A percentile compares a stretch with the other conserved stretches of the same genome.
These are phyloP conservation scores for Nicotiana knightiana DNA, from an alignment of 257 asterid genomes.

Conservation along the genomic window DNA sequence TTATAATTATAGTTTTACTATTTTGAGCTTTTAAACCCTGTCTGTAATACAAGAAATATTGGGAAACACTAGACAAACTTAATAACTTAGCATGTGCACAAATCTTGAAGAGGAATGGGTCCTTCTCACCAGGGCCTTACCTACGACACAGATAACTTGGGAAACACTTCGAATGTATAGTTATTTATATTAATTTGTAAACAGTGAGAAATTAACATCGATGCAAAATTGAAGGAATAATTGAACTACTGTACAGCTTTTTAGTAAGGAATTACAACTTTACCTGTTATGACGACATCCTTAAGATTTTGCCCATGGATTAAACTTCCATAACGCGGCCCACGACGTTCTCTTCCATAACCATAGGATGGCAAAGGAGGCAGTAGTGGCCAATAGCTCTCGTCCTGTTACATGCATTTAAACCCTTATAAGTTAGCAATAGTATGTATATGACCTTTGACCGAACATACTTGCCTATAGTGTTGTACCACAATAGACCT, in stretches of 20 bases:
- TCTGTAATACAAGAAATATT: not conserved
- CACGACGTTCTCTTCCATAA: slow-evolving; percentile 73
- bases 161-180: not conserved
- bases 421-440: not conserved
- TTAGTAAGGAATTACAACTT: not conserved
- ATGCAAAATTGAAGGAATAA: not conserved
- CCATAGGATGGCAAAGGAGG: slow-evolving; percentile 98
- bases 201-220: not conserved
- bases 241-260: not conserved
- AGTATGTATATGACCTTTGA: not conserved
- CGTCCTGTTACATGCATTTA: slow-evolving; percentile 51
- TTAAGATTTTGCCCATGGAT: slow-evolving; percentile 85
- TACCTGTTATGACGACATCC: slow-evolving; percentile 87
- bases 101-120: not conserved
- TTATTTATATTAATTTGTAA: not conserved
- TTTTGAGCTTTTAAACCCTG: not conserved
- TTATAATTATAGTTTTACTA: not conserved
- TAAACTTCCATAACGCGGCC: slow-evolving; percentile 93
- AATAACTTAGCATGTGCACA: not conserved
- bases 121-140: not conserved
- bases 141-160: not conserved
- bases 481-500: not conserved
- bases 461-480: not conserved
- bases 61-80: not conserved
- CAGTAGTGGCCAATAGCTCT: slow-evolving; percentile 74